Evolutionary conservation across 1,284 basidiomycete species (phyloP), one percentile per base, ranked within the genome.

Genomic region (Ustilago lituana): DNA sequence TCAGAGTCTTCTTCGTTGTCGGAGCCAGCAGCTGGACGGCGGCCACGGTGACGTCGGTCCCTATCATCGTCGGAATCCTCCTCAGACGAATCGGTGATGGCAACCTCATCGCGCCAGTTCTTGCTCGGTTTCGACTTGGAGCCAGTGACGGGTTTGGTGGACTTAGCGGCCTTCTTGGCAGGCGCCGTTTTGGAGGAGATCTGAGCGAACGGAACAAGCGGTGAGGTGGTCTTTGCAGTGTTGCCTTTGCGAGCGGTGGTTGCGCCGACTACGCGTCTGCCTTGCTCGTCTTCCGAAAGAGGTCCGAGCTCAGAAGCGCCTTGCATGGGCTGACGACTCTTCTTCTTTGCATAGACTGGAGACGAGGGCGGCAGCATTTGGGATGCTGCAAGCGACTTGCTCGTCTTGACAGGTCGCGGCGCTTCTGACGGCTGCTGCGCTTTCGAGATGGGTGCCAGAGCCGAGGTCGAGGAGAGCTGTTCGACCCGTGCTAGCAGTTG

Each of bases 21-120:
- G 1, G 45, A 46, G 22, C 26, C 19, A 24, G 19, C 49, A 5
- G 33, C 46, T 27, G 20, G 17, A 20, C 36, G 35, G 19, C 26
- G 44, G 5, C 29, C 23, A 3, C 50, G 15, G 19, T 20, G 23
- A 20, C 53, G 45, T 2, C 19, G 31, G 7, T 19, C 26, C n/a
- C 43, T 23, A 22, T 20, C 45, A 17, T 48, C 50, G 35, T 52
- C 57, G 4, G 48, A 54, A 12, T 54, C 61, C 4, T 63, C 60
- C 27, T 63, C 61, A 24, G 62, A 64, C 26, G 64, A 67, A 19
- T 67, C 64, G 12, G 65, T 68, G 48, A 68, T 58, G 12, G 65
- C 64, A 0, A 65, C 56, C 20, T 60, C 62, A 23, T 65, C 62
- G 10, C 65, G 50, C 65, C 65, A 68, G n/a, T 59, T 58, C 49